Conservation (phyloP, 1,284 basidiomycete species). For the Ceratorhiza oryzae-sativae region DNA sequence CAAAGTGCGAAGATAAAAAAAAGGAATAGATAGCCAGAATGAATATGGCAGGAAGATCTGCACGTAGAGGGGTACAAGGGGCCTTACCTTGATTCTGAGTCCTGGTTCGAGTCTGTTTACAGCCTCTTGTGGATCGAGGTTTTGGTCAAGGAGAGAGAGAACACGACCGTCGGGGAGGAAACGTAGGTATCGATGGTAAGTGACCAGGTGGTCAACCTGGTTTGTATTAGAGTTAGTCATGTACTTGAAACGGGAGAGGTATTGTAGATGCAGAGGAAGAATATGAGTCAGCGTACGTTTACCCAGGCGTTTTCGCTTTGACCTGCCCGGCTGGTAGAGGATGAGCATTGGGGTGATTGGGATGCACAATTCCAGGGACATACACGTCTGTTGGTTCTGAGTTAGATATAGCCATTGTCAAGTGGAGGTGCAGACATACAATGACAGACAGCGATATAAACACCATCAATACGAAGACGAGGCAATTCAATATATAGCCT, state of each 20-base stretch:
- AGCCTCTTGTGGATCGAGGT: slow-evolving; percentile 71
- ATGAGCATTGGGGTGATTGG: slow-evolving; percentile 37
- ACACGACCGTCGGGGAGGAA: slow-evolving; percentile 90
- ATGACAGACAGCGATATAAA: slow-evolving; percentile 90
- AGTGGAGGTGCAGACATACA: slow-evolving; percentile 51
- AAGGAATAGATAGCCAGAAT: slow-evolving; percentile 4
- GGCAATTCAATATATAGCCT: slow-evolving; percentile 82
- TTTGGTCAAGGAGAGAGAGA: slow-evolving; percentile 82
- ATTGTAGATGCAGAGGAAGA: too few species aligned
- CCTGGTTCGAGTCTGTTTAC: slow-evolving; percentile 79
- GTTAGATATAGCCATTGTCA: slow-evolving; percentile 1
- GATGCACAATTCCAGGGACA: slow-evolving; percentile 46
- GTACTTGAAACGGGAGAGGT: too few species aligned
- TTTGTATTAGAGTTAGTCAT: slow-evolving; percentile 6
- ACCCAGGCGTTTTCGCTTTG: slow-evolving; percentile 84
- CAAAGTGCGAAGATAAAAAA: neutral
- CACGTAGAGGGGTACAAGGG: neutral
- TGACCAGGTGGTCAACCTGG: slow-evolving; percentile 64
- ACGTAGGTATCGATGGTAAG: slow-evolving; percentile 85
- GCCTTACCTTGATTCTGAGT: slow-evolving; percentile 76
- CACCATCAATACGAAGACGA: slow-evolving; percentile 81
- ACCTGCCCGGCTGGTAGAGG: slow-evolving; percentile 68
- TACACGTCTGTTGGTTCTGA: slow-evolving; percentile 58
- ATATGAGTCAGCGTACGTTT: slow-evolving; percentile 60
- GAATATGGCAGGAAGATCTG: slow-evolving; percentile 17